These are phyloP conservation scores for Geopyxis carbonaria DNA, from an alignment of 495 filamentous ascomycete species.

Conservation along the genomic window DNA sequence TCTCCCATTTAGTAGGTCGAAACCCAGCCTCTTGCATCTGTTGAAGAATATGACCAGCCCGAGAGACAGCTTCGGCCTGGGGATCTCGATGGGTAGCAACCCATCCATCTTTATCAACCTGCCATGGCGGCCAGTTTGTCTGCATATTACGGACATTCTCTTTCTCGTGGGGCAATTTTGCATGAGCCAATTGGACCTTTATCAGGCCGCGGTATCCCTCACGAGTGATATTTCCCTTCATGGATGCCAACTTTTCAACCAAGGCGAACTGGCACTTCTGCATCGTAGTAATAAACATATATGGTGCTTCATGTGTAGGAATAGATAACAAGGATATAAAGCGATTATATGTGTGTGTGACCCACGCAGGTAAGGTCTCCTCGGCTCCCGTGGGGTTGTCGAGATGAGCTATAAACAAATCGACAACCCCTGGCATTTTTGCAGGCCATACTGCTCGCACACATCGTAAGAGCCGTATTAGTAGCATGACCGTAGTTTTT, in stretches of 20 bases:
- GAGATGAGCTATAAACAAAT: constrained; percentile 10
- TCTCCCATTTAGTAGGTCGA: constrained; percentile 36
- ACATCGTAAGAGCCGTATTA: constrained; percentile 42
- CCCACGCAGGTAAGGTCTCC: background rate
- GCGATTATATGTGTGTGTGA: constrained; percentile 30
- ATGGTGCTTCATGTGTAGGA: constrained; percentile 34
- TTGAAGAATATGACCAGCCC: constrained; percentile 38
- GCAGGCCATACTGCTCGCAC: constrained; percentile 41
- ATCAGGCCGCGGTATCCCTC: constrained; percentile 46
- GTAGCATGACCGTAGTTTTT: constrained; percentile 26
- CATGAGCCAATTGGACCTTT: constrained; percentile 44
- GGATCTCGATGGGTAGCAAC: constrained; percentile 4
- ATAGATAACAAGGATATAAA: constrained; percentile 40
- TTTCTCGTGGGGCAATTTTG: constrained; percentile 41
- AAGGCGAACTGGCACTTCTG: constrained; percentile 48
- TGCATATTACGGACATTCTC: constrained; percentile 43
- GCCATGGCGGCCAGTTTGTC: constrained; percentile 56
- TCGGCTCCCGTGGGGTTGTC: background rate
- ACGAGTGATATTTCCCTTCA: constrained; percentile 37
- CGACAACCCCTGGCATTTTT: constrained; percentile 19
- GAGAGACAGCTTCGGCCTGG: constrained; percentile 27
- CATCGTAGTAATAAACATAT: constrained; percentile 32
- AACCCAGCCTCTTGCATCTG: constrained; percentile 53
- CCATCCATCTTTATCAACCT: constrained; percentile 39
- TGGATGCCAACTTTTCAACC: constrained; percentile 42